Conservation (phyloP, 805 yeast genomes). For the Saccharomycopsis babjevae region DNA sequence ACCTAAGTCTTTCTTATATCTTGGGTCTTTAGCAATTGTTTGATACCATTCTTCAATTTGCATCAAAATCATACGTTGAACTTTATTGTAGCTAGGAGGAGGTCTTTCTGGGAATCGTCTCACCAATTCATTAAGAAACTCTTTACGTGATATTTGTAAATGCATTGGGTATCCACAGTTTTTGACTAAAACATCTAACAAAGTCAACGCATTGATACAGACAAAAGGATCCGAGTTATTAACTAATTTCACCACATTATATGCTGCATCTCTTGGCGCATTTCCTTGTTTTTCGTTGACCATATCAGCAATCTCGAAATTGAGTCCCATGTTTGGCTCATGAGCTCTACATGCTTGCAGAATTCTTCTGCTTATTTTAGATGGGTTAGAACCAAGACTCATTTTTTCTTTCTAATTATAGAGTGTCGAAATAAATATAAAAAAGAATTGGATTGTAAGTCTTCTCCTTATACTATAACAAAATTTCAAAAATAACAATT, state of each 20-base stretch:
- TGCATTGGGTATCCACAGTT: constrained; percentile 98
- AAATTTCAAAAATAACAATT: no score
- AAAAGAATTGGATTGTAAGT: no score
- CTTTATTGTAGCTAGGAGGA: constrained; percentile 70
- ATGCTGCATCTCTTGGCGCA: constrained; percentile 86
- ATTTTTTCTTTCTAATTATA: not conserved
- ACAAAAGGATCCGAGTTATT: constrained; percentile 79
- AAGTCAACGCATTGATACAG: constrained; percentile 69
- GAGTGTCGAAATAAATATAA: no score
- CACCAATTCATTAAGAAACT: constrained; percentile 86
- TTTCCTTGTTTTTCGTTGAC: constrained; percentile 88
- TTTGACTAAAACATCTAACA: constrained; percentile 84
- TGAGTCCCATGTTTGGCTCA: constrained; percentile 81
- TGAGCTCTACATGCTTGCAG: constrained; percentile 76
- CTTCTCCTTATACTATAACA: no score
- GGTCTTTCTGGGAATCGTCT: constrained; percentile 92
- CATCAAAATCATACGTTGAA: constrained; percentile 76
- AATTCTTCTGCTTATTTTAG: constrained; percentile 23
- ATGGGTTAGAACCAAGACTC: constrained; percentile 6
- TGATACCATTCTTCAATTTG: constrained; percentile 97
- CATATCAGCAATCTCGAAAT: constrained; percentile 86
- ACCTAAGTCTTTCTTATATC: constrained; percentile 85
- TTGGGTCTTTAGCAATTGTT: constrained; percentile 81
- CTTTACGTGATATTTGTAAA: constrained; percentile 87
- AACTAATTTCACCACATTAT: constrained; percentile 70